A percentile compares a stretch with the other conserved stretches of the same genome.
Conservation (phyloP, 2,329 filamentous ascomycete species). For the Penicillium sp. region DNA sequence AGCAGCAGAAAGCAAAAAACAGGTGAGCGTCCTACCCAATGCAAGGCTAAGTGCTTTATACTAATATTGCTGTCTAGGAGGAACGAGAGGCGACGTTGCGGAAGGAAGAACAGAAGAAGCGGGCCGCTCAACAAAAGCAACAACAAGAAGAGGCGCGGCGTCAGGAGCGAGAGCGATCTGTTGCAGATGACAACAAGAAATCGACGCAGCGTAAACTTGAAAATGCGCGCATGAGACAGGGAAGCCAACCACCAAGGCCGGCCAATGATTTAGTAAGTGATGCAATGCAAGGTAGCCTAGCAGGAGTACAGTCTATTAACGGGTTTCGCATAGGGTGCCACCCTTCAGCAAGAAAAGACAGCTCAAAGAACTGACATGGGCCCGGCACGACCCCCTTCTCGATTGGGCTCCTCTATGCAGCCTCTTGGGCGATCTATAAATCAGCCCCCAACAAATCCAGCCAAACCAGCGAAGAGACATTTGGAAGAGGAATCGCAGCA, state of each 20-base stretch:
- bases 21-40: conserved; percentile 33
- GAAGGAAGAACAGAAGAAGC: conserved; percentile 78
- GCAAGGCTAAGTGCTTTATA: conserved; percentile 7
- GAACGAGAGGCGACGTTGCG: conserved; percentile 69
- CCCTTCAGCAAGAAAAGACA: conserved; percentile 28
- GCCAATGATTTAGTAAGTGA: conserved; percentile 34
- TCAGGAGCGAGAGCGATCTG: conserved; percentile 50
- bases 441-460: conserved; percentile 61
- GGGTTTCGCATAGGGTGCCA: conserved; percentile 19
- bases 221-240: conserved; percentile 44
- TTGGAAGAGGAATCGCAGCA: conserved; percentile 59
- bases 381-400: conserved; percentile 49
- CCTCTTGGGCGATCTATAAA: conserved; percentile 60
- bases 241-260: conserved; percentile 34
- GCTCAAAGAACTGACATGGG: conserved; percentile 47
- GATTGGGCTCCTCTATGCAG: conserved; percentile 41
- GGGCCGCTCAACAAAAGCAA: conserved; percentile 49
- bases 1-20: conserved; percentile 73
- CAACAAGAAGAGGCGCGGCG: conserved; percentile 56
- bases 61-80: conserved; percentile 46
- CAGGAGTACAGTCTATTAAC: conserved; percentile 7
- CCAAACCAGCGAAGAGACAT: conserved; percentile 70
- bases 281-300: background rate
- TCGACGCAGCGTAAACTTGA: conserved; percentile 51
- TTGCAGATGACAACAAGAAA: conserved; percentile 61